Base-by-base conservation (phyloP, 1,139 yeast species). In the Blastobotrys proliferans region DNA sequence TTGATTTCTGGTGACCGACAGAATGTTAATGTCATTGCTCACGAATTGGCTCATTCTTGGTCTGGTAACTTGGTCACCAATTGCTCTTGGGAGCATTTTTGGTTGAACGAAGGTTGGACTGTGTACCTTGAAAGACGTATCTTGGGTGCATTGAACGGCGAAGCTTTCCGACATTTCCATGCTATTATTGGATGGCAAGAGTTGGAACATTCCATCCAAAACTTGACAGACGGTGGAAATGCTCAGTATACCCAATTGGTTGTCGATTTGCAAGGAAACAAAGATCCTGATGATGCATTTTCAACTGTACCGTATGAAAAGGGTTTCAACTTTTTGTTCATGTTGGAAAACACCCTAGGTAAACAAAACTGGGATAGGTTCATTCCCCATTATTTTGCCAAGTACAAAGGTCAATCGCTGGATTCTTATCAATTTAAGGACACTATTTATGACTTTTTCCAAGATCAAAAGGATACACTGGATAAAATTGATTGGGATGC, bases 51-150 rank as follows among this genome's bases (percentile, higher is more conserved):
- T 3, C 96, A 87, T 63, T 83, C 94, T 27, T 87, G 95, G 95
- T 76, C 87, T 2, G 96, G 96, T 37, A 87, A 87, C 61, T 72
- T 87, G 53, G 95, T 87, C 38, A 87, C 96, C 33, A 87, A 85
- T 66, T 79, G 84, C 56, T 81, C 92, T 0, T 87, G 95, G 94
- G 92, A 85, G 61, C 95, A 87, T 66, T 86, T 88, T 63, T 88
- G 95, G 94, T 73, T 88, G 52, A 88, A 88, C 61, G 97, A 88
- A 68, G 97, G 97, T 32, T 87, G 96, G 96, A 86, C 96, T 13
- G 96, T 88, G 21, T 88, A 87, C 61, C 66, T 88, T 30, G 96
- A 88, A 64, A 77, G 97, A 62, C 73, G 95, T 56, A 88, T 88
- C 49, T 69, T 80, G 34, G 95, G 85, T 25, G 77, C 74, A 5